Evolutionary conservation across 306 rosid species (phyloP).

Genomic region (Mimosa bimucronata): DNA sequence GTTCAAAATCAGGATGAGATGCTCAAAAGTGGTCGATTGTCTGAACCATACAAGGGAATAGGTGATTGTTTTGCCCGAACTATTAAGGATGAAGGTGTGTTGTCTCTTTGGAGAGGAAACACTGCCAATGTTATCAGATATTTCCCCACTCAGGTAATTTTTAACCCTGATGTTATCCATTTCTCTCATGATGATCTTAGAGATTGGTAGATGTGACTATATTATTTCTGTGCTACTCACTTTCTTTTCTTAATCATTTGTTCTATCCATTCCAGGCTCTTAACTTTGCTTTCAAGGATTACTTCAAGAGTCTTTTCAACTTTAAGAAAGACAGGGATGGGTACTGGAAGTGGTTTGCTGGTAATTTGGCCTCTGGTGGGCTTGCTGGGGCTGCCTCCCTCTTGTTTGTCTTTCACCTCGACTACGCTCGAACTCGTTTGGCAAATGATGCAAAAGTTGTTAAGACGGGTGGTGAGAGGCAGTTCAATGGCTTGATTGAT

Average conservation of each 20-base stretch:
- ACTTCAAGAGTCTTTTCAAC: conserved; percentile 88
- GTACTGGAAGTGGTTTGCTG: conserved; percentile 97
- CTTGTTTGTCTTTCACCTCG: conserved; percentile 78
- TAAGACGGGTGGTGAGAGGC: conserved; percentile 89
- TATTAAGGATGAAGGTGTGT: conserved; percentile 76
- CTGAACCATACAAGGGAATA: conserved; percentile 87
- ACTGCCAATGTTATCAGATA: conserved; percentile 93
- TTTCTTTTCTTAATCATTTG: neutral
- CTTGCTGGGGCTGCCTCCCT: conserved; percentile 93
- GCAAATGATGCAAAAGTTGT: conserved; percentile 85
- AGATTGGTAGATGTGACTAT: neutral
- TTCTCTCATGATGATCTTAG: conserved; percentile 8
- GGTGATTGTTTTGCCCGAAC: conserved; percentile 82
- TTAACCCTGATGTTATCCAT: conserved; percentile 2
- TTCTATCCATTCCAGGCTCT: conserved; percentile 61
- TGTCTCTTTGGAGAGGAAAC: conserved; percentile 90
- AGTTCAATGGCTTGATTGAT: conserved; percentile 82
- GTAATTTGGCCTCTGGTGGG: conserved; percentile 89
- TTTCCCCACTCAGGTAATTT: conserved; percentile 81
- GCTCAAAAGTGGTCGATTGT: conserved; percentile 76
- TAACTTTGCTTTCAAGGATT: conserved; percentile 92
- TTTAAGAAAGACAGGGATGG: conserved; percentile 87
- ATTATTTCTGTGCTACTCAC: neutral
- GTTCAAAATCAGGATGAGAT: conserved; percentile 92
- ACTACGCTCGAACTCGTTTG: conserved; percentile 83